phyloP scores from a whole-genome alignment of 352 stramenopile species.

The Phytophthora kernoviae region DNA sequence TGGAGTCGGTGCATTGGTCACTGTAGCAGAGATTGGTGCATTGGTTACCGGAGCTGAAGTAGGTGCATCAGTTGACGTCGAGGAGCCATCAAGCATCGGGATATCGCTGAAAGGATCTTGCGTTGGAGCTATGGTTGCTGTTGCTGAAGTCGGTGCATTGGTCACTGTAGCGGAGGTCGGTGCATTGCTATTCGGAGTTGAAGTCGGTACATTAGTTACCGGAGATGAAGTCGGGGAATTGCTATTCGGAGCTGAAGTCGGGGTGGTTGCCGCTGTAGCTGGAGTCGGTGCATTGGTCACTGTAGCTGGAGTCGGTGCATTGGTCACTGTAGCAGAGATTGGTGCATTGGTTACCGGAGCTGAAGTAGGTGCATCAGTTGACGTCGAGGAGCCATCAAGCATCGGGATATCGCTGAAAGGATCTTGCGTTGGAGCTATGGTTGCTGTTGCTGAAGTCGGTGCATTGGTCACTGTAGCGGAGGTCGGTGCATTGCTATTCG shows the following conservation, averaged over 20 bases:
- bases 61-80: slow-evolving; percentile 11
- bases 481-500: background rate
- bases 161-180: background rate
- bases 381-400: no score
- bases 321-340: slow-evolving; percentile 3
- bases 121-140: no score
- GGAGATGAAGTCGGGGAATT: no score
- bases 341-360: slow-evolving; percentile 10
- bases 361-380: slow-evolving; percentile 12
- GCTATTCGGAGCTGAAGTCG: no score
- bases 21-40: slow-evolving; percentile 7
- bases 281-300: slow-evolving; percentile 5
- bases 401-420: no score
- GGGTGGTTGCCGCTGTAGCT: background rate
- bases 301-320: slow-evolving; percentile 8
- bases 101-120: no score
- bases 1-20: slow-evolving; percentile 13
- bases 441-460: slow-evolving; percentile 6
- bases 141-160: slow-evolving; percentile 4
- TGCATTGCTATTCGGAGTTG: no score
- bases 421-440: no score
- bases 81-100: no score
- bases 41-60: slow-evolving; percentile 7
- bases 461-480: background rate
- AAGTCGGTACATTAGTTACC: no score